phyloP scores from a whole-genome alignment of 1,284 basidiomycete genomes.

The Prillingera fragicola region DNA sequence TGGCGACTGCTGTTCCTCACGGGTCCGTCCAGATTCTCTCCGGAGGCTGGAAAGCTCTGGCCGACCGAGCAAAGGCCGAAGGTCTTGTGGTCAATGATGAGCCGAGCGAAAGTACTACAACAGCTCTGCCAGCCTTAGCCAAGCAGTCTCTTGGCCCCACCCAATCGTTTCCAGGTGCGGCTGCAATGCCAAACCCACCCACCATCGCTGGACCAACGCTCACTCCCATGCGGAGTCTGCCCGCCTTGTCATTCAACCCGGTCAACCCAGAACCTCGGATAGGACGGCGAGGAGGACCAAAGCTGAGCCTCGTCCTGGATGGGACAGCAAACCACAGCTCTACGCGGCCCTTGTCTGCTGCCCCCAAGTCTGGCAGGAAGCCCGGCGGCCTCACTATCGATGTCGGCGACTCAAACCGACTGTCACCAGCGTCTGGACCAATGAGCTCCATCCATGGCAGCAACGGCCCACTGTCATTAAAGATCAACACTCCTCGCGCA shows the following conservation, averaged over 20 bases:
- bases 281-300: constrained; percentile 31
- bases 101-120: neutral
- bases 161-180: constrained; percentile 4
- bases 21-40: constrained; percentile 24
- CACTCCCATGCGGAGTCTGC: constrained; percentile 21
- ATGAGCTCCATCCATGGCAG: constrained; percentile 5
- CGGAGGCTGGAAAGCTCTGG: constrained; percentile 35
- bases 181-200: constrained; percentile 14
- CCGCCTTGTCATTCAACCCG: constrained; percentile 21
- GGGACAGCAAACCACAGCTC: constrained; percentile 20
- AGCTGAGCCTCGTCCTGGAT: constrained; percentile 38
- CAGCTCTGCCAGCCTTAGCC: constrained; percentile 3
- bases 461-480: no score
- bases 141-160: constrained; percentile 11
- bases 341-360: constrained; percentile 13
- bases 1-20: constrained; percentile 17
- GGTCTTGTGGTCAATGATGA: constrained; percentile 5
- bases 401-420: constrained; percentile 12
- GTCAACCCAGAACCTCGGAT: constrained; percentile 4
- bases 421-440: constrained; percentile 1
- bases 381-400: constrained; percentile 10
- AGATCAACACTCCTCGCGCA: no score
- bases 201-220: constrained; percentile 28
- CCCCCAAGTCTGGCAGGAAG: constrained; percentile 27
- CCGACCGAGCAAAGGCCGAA: constrained; percentile 1